Base-by-base conservation (phyloP, 352 stramenopile genomes). In the Pythium apleroticum region DNA sequence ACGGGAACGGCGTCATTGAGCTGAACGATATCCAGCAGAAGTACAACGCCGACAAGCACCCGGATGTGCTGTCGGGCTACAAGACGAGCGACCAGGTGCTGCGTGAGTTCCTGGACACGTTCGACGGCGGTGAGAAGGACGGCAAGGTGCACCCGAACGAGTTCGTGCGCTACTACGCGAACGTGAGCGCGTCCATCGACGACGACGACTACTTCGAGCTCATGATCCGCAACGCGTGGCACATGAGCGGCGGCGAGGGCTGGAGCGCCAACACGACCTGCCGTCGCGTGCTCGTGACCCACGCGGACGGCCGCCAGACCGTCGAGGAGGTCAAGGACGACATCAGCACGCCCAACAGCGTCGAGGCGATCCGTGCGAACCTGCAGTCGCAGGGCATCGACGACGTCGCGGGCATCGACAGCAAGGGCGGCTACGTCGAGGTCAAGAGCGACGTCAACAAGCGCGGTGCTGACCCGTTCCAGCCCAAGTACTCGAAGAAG, bases 131-230 rank as follows among this genome's bases (percentile, higher is more conserved):
- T n/a, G 79, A 93, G 60, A 92, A 91, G 71, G 86, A 96, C 52
- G 86, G 84, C 58, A 91, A 91, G 71, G 89, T 98, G 35, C 82
- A 90, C 37, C 73, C 75, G 46, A 77, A 77, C 49, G 89, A 98
- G 66, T 97, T 97, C 52, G 62, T 91, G 45, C 85, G 89, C 55
- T 98, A 98, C 79, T 97, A 97, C 70, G 73, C 75, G 22, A 97
- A 96, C 59, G 73, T 97, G 43, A 95, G 87, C 60, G 89, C 91
- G 45, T 94, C 81, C 30, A 97, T 97, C 58, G 84, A 96, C 60
- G 77, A 91, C 61, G 91, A 97, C 66, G 88, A 96, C 73, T 97
- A 97, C 81, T 97, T 97, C 63, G 90, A 97, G 71, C 76, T 97
- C 45, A 92, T 98, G 81, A 96, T 97, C 68, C 84, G 89, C 59